These are phyloP conservation scores for Geosiphon pyriformis DNA, from an alignment of 192 early-diverging fungal species.

Conservation along the genomic window DNA sequence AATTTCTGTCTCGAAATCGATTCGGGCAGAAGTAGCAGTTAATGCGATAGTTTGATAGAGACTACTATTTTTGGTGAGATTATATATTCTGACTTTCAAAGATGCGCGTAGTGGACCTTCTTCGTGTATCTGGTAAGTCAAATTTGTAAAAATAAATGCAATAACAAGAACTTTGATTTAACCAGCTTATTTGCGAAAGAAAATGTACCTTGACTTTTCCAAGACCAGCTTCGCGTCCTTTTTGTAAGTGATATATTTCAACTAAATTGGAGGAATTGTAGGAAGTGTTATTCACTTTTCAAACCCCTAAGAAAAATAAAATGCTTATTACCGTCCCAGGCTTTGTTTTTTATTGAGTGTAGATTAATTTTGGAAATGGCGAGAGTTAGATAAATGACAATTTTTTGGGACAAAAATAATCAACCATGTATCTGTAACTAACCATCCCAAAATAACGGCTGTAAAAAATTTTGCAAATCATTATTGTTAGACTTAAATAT, in stretches of 20 bases:
- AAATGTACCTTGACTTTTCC: conserved; percentile 43
- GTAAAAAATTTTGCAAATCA: not conserved
- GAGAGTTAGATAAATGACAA: no score
- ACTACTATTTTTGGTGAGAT: conserved; percentile 59
- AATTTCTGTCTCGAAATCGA: conserved; percentile 87
- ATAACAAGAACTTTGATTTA: no score
- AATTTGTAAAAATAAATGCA: no score
- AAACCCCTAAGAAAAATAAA: not conserved
- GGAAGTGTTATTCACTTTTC: not conserved
- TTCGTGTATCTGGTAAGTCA: conserved; percentile 55
- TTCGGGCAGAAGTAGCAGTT: conserved; percentile 56
- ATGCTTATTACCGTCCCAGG: conserved; percentile 37
- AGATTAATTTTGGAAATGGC: no score
- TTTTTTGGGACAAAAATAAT: no score
- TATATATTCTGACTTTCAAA: conserved; percentile 57
- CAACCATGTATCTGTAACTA: no score
- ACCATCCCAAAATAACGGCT: conserved; percentile 53
- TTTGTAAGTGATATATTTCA: conserved; percentile 93
- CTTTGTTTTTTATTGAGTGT: conserved; percentile 13
- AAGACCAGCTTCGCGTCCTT: conserved; percentile 54
- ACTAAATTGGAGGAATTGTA: conserved; percentile 44
- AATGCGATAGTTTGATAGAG: conserved; percentile 75
- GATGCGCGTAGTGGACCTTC: conserved; percentile 79
- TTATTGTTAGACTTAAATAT: no score
- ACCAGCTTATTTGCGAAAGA: no score